Percentiles rank a stretch among this genome's conserved stretches.
Conservation (phyloP, 331 rosid species). For the Telfairia occidentalis region DNA sequence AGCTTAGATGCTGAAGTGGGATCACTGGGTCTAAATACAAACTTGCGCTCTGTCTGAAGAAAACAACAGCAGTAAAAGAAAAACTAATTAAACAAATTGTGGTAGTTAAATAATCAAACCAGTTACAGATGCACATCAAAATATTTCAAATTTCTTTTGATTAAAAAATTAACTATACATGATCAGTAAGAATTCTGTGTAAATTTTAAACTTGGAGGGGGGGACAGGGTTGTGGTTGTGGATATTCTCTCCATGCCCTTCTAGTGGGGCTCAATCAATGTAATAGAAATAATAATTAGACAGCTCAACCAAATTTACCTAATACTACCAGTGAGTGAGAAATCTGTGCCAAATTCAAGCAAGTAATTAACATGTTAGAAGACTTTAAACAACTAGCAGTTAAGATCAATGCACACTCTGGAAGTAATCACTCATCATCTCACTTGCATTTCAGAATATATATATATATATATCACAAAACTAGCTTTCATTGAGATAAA, state of each 20-base stretch:
- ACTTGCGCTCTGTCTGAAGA: constrained; percentile 43
- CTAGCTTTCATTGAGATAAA: too few relatives aligned
- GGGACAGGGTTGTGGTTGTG: not conserved
- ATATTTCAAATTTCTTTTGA: not conserved
- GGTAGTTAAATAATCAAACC: not conserved
- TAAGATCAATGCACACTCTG: not conserved
- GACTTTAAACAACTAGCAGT: not conserved
- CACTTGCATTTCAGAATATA: not conserved
- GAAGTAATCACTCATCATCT: not conserved
- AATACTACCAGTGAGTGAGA: not conserved
- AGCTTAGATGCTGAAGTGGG: constrained; percentile 49
- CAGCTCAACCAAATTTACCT: not conserved
- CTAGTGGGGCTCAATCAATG: not conserved
- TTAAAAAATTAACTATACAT: not conserved
- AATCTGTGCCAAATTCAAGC: not conserved
- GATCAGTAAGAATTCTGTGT: not conserved
- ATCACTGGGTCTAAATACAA: constrained; percentile 60
- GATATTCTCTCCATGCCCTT: not conserved
- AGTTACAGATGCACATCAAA: not conserved
- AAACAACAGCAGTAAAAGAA: not conserved
- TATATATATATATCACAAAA: too few relatives aligned
- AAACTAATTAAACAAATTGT: not conserved
- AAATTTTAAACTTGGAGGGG: not conserved
- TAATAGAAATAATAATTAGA: not conserved
- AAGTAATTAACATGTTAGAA: not conserved